Conservation (phyloP, 2,329 filamentous ascomycete species). For the Aspergillus versicolor region DNA sequence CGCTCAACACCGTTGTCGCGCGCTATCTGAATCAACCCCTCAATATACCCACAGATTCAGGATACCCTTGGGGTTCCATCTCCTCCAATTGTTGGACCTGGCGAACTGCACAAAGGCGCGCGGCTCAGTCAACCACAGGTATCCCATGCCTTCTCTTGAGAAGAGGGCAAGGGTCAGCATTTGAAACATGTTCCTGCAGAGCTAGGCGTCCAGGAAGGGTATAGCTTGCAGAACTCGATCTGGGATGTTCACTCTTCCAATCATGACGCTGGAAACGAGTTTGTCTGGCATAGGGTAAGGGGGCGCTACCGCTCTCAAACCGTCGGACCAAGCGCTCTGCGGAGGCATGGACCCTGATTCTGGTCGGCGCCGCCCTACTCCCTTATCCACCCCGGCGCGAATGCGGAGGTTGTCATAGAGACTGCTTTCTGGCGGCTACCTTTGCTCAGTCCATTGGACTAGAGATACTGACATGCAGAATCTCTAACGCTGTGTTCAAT, state of each 20-base stretch:
- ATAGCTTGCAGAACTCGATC: conserved; percentile 12
- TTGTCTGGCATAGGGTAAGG: conserved; percentile 71
- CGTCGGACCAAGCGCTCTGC: neutral
- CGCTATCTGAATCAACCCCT: conserved; percentile 15
- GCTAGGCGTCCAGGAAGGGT: conserved; percentile 4
- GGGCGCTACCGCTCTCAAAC: conserved; percentile 70
- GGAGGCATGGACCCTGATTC: conserved; percentile 5
- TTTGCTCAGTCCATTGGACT: neutral
- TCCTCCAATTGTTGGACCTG: neutral
- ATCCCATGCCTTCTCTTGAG: neutral
- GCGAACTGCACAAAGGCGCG: too few species aligned
- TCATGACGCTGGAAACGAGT: neutral
- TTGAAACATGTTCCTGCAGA: conserved; percentile 14
- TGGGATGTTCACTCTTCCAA: conserved; percentile 2
- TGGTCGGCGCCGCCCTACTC: neutral
- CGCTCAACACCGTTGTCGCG: conserved; percentile 15
- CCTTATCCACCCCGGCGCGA: neutral
- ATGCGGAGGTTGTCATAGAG: conserved; percentile 3
- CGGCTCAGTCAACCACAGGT: neutral
- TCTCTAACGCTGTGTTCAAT: neutral
- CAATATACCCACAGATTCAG: neutral
- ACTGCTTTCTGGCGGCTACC: neutral
- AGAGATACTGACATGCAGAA: neutral
- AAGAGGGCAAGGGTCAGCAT: neutral
- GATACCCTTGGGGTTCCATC: neutral